Evolutionary conservation across 1,284 basidiomycete genomes (phyloP).

Genomic region (Microbotryomycetes sp.): DNA sequence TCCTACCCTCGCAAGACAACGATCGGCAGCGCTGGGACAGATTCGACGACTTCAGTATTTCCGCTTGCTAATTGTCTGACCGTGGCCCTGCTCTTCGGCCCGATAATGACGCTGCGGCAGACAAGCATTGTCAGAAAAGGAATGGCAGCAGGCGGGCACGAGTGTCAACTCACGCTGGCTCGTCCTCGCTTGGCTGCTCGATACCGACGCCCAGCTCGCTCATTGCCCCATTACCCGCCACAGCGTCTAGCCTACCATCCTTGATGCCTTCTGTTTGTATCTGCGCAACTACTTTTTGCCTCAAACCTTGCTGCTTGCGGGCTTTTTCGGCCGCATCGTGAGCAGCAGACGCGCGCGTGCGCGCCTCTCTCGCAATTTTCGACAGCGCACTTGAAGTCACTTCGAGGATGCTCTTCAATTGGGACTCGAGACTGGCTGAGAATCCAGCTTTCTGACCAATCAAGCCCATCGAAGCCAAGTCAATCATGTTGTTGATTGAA

Average conservation of each 20-base stretch:
- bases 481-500: conserved; percentile 76
- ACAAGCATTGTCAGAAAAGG: no score
- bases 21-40: conserved; percentile 64
- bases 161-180: conserved; percentile 2
- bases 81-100: conserved; percentile 7
- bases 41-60: conserved; percentile 38
- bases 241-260: conserved; percentile 67
- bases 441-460: conserved; percentile 96
- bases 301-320: conserved; percentile 14
- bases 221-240: conserved; percentile 75
- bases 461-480: conserved; percentile 83
- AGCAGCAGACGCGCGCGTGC: neutral
- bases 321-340: neutral
- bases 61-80: conserved; percentile 5
- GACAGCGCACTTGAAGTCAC: conserved; percentile 65
- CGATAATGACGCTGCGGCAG: conserved; percentile 19
- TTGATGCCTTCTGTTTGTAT: conserved; percentile 38
- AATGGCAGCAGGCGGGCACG: no score
- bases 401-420: conserved; percentile 74
- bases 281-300: conserved; percentile 30
- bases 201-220: conserved; percentile 58
- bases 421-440: conserved; percentile 71
- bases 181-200: conserved; percentile 16
- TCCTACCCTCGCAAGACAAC: conserved; percentile 47
- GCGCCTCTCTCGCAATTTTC: conserved; percentile 21